A percentile compares a stretch with the other conserved stretches of the same genome.
phyloP scores from a whole-genome alignment of 331 rosid species.

The Pyracantha coccinea region DNA sequence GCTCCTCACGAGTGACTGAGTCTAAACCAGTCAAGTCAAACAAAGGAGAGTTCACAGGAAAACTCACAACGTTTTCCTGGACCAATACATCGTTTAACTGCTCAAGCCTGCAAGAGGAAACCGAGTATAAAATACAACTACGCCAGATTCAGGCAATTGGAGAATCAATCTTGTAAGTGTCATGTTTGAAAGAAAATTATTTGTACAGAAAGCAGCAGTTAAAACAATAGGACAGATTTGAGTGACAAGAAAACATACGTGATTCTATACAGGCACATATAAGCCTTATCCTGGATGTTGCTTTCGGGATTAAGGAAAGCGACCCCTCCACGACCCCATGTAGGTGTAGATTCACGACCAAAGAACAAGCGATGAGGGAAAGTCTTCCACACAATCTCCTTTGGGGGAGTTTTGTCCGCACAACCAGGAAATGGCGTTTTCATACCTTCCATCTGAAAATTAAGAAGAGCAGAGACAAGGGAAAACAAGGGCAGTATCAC shows the following conservation, averaged over 20 bases:
- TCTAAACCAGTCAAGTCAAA: slow-evolving; percentile 39
- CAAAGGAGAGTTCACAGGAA: slow-evolving; percentile 35
- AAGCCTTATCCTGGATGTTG: slow-evolving; percentile 36
- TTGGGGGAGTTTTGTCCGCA: slow-evolving; percentile 48
- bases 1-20: slow-evolving; percentile 37
- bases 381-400: slow-evolving; percentile 60
- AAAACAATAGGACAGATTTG: background rate
- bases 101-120: slow-evolving; percentile 57
- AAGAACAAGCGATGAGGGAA: slow-evolving; percentile 67
- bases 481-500: background rate
- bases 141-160: background rate
- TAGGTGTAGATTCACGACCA: slow-evolving; percentile 43
- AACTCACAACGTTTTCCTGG: slow-evolving; percentile 50
- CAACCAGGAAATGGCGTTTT: slow-evolving; percentile 44
- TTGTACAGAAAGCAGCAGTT: background rate
- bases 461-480: background rate
- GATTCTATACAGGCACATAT: slow-evolving; percentile 72
- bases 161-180: background rate
- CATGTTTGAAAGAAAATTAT: background rate
- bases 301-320: slow-evolving; percentile 59
- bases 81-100: slow-evolving; percentile 76
- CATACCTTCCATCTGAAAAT: slow-evolving; percentile 76
- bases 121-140: background rate
- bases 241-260: slow-evolving; percentile 45
- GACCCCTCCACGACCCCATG: slow-evolving; percentile 89